Evolutionary conservation across 2,329 filamentous ascomycete species (phyloP).

Genomic region (Sporothrix luriei): DNA sequence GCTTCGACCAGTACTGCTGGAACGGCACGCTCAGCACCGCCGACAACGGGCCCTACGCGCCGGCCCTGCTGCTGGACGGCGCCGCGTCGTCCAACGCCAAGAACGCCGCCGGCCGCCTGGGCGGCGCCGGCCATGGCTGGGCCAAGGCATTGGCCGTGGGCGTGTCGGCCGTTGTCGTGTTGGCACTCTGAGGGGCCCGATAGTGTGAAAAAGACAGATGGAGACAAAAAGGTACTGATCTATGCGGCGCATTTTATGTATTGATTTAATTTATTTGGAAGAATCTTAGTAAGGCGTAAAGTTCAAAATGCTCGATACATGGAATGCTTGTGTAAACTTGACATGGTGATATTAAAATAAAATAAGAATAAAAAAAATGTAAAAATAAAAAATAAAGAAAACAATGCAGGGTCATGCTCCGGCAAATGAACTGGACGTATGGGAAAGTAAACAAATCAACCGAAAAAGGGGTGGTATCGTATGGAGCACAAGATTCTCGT

Average conservation of each 20-base stretch:
- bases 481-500: neutral
- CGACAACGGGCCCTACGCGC: conserved; percentile 40
- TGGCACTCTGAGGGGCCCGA: neutral
- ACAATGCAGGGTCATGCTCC: neutral
- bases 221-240: neutral
- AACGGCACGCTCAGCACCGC: conserved; percentile 63
- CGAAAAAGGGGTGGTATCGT: conserved; percentile 16
- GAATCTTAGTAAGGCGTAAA: neutral
- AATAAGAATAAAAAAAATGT: neutral
- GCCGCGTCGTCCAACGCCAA: conserved; percentile 33
- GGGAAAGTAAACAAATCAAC: conserved; percentile 1
- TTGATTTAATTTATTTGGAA: neutral
- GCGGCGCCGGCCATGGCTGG: neutral
- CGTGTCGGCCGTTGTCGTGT: neutral
- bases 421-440: neutral
- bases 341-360: neutral
- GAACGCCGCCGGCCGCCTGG: neutral
- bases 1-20: conserved; percentile 90
- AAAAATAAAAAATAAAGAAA: neutral
- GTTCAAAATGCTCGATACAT: neutral
- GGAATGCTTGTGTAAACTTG: neutral
- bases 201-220: neutral
- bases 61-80: conserved; percentile 39
- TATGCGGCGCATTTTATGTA: neutral
- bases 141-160: conserved; percentile 10